Percentiles rank a stretch among this genome's conserved stretches.
phyloP scores from a whole-genome alignment of 352 stramenopile genomes.

The Phytophthora idaei region DNA sequence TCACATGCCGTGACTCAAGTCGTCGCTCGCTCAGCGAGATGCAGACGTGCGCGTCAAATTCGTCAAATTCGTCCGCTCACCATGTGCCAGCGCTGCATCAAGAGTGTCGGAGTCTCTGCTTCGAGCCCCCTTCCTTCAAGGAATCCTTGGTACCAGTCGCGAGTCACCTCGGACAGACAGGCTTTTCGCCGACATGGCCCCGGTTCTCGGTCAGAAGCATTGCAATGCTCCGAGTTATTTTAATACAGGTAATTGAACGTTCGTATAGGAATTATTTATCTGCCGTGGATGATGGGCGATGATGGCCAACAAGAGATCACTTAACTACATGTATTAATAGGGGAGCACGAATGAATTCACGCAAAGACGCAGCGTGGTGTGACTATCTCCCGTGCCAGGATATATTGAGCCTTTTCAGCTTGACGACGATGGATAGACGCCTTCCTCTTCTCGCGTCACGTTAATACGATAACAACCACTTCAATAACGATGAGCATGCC shows the following conservation, averaged over 20 bases:
- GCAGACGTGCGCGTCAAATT: too few species aligned
- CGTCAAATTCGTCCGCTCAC: too few species aligned
- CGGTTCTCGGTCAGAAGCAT: too few species aligned
- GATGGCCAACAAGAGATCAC: too few species aligned
- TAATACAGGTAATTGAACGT: too few species aligned
- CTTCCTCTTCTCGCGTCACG: background rate
- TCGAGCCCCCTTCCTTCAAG: background rate
- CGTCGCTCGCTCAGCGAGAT: conserved; percentile 6
- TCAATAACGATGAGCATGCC: background rate
- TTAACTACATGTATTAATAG: too few species aligned
- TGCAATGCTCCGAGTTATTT: too few species aligned
- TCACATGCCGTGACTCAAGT: conserved; percentile 23
- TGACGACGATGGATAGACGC: conserved; percentile 11
- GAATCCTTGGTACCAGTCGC: background rate
- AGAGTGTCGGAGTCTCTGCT: conserved; percentile 6
- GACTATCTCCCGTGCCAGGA: conserved; percentile 8
- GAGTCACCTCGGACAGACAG: conserved; percentile 10
- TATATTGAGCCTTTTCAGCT: conserved; percentile 14
- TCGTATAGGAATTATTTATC: too few species aligned
- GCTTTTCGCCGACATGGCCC: conserved; percentile 7
- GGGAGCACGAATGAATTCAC: conserved; percentile 1
- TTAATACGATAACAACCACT: background rate
- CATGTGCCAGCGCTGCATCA: too few species aligned
- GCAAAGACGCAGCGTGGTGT: conserved; percentile 7
- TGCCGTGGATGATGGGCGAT: too few species aligned